Evolutionary conservation across 495 filamentous ascomycete species (phyloP), one percentile per base, ranked within the genome.

Genomic region (Annulohypoxylon nitens): DNA sequence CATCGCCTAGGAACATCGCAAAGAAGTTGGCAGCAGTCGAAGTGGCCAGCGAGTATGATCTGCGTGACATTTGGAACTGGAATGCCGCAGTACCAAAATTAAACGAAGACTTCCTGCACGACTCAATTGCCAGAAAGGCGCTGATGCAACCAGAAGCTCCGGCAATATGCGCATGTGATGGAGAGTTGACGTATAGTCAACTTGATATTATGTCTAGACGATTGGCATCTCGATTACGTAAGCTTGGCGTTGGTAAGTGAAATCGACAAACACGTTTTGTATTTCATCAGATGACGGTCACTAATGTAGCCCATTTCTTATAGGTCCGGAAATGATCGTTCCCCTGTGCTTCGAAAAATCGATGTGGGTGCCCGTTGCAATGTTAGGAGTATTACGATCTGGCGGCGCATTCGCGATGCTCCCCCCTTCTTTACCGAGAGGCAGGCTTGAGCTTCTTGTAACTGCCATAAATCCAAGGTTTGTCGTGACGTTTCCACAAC

Each of bases 151-250:
- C 51, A 11, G 8, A 2, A 14, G 51, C 51, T 3, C 10, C 51
- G 2, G 51, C 51, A 16, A 8, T 55, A n/a, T 55, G 25, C 7
- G 51, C 51, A 33, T 55, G 51, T 25, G 51, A 55, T n/a, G 51
- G 51, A n/a, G 51, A 55, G 25, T n/a, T 55, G 2, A 55, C 51
- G 3, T 55, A n/a, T 11, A n/a, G 30, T 10, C 25, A 55, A n/a
- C 51, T 55, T 12, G 51, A 55, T 55, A 55, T 12, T 34, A 4
- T 34, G 5, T 55, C 51, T 1, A 34, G 9, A n/a, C 9, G 10
- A 0, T 10, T 55, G 30, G 51, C 51, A 50, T 20, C 20, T 25
- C 16, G 47, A 23, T 20, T 50, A 3, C 47, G 47, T 20, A 50
- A 25, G 6, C 14, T 50, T 9, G 47, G 47, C 2, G 47, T 50